A percentile compares a stretch with the other conserved stretches of the same genome.
Conservation (phyloP, 106 monocot species). For the Iris macrosiphon region DNA sequence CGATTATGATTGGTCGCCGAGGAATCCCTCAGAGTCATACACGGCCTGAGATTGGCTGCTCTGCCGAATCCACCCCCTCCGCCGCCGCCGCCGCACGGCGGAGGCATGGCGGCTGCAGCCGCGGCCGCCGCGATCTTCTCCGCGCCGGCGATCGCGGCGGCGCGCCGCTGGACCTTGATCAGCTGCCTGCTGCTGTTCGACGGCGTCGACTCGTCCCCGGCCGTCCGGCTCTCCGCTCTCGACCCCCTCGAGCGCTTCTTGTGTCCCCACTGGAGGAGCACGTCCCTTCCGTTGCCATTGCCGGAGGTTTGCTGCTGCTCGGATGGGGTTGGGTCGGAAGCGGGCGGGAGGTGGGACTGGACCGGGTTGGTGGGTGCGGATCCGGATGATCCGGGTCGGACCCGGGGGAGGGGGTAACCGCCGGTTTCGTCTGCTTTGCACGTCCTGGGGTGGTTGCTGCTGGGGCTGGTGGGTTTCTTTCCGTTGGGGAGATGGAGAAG, state of each 20-base stretch:
- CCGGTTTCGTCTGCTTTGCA: conserved; percentile 7
- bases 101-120: conserved; percentile 21
- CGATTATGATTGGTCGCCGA: conserved; percentile 9
- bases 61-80: conserved; percentile 31
- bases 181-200: conserved; percentile 7
- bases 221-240: conserved; percentile 34
- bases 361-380: not conserved
- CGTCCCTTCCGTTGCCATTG: not conserved
- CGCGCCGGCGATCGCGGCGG: conserved; percentile 21
- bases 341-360: no score
- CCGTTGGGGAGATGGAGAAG: conserved; percentile 15
- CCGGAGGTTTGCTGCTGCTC: not conserved
- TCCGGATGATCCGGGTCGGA: conserved; percentile 1
- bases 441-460: not conserved
- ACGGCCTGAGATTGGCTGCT: conserved; percentile 33
- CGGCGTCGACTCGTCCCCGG: conserved; percentile 12
- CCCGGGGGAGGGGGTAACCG: conserved; percentile 1
- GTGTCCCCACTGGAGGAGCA: conserved; percentile 69
- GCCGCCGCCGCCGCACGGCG: conserved; percentile 25
- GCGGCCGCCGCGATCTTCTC: conserved; percentile 16
- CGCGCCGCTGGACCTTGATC: conserved; percentile 52
- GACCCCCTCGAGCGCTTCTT: conserved; percentile 62
- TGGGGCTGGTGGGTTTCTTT: conserved; percentile 5
- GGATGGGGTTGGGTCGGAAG: not conserved
- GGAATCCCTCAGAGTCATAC: conserved; percentile 3